These are phyloP conservation scores for Hyphochytrium catenoides DNA, from an alignment of 352 stramenopile species.

Conservation along the genomic window DNA sequence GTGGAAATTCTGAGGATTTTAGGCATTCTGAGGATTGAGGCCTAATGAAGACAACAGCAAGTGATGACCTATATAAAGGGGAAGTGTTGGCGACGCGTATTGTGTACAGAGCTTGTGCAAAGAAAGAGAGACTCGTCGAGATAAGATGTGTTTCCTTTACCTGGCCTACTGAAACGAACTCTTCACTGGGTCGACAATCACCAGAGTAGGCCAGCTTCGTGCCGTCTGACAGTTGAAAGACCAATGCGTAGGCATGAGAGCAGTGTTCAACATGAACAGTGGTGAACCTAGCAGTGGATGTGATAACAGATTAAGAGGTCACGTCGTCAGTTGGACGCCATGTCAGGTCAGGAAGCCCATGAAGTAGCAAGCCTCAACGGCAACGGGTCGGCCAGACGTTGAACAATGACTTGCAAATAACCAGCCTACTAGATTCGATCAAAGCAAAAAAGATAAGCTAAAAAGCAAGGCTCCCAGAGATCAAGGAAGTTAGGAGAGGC, in stretches of 20 bases:
- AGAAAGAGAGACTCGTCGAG: conserved; percentile 6
- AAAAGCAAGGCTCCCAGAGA: no score
- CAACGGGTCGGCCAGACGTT: conserved; percentile 1
- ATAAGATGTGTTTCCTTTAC: conserved; percentile 8
- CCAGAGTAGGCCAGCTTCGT: conserved; percentile 78
- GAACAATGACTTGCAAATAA: no score
- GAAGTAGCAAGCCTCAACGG: conserved; percentile 14
- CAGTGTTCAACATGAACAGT: conserved; percentile 64
- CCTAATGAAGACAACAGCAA: no score
- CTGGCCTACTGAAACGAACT: conserved; percentile 20
- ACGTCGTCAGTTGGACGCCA: no score
- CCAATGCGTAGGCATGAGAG: conserved; percentile 62
- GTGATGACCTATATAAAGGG: no score
- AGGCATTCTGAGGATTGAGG: no score
- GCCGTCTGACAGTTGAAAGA: conserved; percentile 19
- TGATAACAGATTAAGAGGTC: no score
- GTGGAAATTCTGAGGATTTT: no score
- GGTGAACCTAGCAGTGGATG: conserved; percentile 26
- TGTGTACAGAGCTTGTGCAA: conserved; percentile 14
- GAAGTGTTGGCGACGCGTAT: conserved; percentile 16
- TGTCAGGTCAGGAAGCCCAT: conserved; percentile 15
- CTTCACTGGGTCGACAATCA: conserved; percentile 71
- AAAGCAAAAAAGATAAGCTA: no score
- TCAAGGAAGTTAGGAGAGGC: no score
- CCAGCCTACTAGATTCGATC: no score